Conservation (phyloP, 2,329 filamentous ascomycete genomes). For the Talaromyces sp. region DNA sequence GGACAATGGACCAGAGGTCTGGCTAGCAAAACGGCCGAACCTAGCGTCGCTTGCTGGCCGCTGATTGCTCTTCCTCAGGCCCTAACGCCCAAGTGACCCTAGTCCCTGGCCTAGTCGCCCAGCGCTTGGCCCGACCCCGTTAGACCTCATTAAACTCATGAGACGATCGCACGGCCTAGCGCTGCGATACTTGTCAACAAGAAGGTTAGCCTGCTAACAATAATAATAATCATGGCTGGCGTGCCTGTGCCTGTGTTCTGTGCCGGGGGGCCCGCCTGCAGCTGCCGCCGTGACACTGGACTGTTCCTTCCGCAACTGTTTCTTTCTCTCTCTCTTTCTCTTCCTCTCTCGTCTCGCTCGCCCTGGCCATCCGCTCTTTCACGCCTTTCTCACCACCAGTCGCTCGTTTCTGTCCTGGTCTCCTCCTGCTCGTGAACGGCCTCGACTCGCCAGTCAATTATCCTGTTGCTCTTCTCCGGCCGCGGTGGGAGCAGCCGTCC, state of each 20-base stretch:
- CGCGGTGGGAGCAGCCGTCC: background rate
- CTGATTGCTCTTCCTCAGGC: background rate
- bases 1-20: background rate
- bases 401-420: background rate
- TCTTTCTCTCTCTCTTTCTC: conserved; percentile 4
- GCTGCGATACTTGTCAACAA: conserved; percentile 10
- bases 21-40: background rate
- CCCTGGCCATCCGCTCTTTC: background rate
- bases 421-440: background rate
- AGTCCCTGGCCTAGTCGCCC: background rate
- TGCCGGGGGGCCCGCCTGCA: conserved; percentile 3
- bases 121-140: conserved; percentile 7
- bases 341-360: background rate
- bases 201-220: background rate
- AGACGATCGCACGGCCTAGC: conserved; percentile 13
- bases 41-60: too few relatives aligned
- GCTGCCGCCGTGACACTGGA: conserved; percentile 2
- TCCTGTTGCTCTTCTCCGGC: background rate
- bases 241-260: conserved; percentile 6
- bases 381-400: background rate
- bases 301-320: conserved; percentile 4
- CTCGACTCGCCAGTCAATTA: background rate
- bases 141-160: background rate
- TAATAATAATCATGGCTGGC: background rate
- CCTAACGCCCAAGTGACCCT: background rate